Evolutionary conservation across 164 flowering plant genomes (phyloP), one percentile per base, ranked within the genome.

Genomic region (Magnolia officinalis): DNA sequence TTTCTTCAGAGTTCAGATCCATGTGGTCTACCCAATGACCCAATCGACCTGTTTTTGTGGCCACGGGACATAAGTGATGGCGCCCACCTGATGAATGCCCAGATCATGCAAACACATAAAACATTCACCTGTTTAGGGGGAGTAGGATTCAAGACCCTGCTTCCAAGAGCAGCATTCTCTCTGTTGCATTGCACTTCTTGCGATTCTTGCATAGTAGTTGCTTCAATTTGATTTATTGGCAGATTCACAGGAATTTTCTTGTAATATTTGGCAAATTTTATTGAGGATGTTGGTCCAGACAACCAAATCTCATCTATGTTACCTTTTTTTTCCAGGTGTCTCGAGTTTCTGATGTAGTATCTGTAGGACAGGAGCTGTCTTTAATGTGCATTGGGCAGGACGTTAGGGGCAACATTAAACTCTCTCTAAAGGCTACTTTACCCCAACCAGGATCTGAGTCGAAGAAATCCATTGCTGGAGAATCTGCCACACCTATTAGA

Each of bases 381-480:
- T 77, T 96, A 72, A 92, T 81, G 98, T 92, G 97, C 84, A 96
- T 92, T 75, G 97, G 90, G 29, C 91, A 87, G 75, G 99, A 96
- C 87, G 88, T 91, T 75, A 90, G 95, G 77, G 99, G 98, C 58
- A 96, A 96, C 81, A 86, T 94, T 74, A 94, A 90, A 64, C 76
- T 96, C 58, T 96, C 99, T 75, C 91, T 88, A 59, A 96, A 91
- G 87, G 93, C 97, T 66, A 83, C 83, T 79, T 65, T 77, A 73
- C 88, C 92, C 29, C 82, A 10, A 50, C 76, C 87, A 21, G 79
- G 18, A 77, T 75, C 84, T 0, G 72, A 80, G 67, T 21, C 37
- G 45, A 77, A 78, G 19, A 61, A 71, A 64, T 74, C 45, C 23
- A 63, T 50, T 26, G 74, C 31, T 52, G 80, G 76, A 67, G 83